Base-by-base conservation (phyloP, 2,329 filamentous ascomycete species). In the Beauveria medogensis region DNA sequence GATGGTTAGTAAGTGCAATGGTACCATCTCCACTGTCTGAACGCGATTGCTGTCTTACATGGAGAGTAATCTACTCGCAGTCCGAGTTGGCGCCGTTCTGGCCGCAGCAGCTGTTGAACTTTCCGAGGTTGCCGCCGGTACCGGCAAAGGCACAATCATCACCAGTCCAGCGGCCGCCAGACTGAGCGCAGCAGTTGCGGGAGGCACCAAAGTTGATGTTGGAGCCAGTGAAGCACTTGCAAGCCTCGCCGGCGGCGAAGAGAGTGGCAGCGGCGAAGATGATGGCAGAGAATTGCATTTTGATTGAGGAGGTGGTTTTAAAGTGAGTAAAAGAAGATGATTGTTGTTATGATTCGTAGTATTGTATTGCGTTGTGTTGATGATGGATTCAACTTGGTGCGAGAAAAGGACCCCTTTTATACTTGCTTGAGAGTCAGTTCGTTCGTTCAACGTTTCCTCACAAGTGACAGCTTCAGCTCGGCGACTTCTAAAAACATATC, bases 161-260 rank as follows among this genome's bases (percentile, higher is more conserved):
- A 20, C 53, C 53, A 20, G 53, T 55, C 53, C 53, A 55, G 22
- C 26, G 20, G 16, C 53, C 53, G 10, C 53, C 53, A 30, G 53
- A 26, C 40, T 55, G 37, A 20, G 22, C 18, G 24, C 53, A 55
- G 53, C 53, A 55, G 24, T 26, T 28, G 22, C 37, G 53, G 18
- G 53, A 55, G 18, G 20, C 53, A 30, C 53, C 53, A 55, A 55
- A 55, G 16, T 55, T 26, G 53, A 55, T 55, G 37, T 44, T 55
- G 53, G 37, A n/a, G 14, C 53, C 53, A 8, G 22, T 44, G 22
- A 43, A 55, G 53, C 53, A 55, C 53, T 55, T 55, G 53, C 53
- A 55, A 14, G 53, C 53, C 24, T 55, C 53, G 53, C 53, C 53
- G 40, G 40, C 40, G 18, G 53, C 53, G 24, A 55, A 43, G 16